Evolutionary conservation across 2,329 filamentous ascomycete species (phyloP).

Genomic region (Blastomyces silverae): DNA sequence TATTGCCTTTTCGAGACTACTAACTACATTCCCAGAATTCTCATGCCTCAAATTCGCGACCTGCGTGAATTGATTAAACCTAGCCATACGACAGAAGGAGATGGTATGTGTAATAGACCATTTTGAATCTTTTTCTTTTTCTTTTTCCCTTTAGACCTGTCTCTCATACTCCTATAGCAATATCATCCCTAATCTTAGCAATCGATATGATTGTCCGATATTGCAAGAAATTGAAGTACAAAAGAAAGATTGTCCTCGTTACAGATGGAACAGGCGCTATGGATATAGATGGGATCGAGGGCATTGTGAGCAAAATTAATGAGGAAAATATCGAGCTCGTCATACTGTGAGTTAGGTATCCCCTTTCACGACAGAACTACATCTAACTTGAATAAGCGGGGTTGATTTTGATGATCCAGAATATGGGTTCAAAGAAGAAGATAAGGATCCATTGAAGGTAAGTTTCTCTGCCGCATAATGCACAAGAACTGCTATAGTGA

Average conservation of each 20-base stretch:
- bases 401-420: conserved; percentile 90
- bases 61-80: conserved; percentile 60
- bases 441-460: conserved; percentile 67
- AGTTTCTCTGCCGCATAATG: not conserved
- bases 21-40: conserved; percentile 38
- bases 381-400: conserved; percentile 51
- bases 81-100: conserved; percentile 63
- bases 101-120: conserved; percentile 47
- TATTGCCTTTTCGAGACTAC: conserved; percentile 38
- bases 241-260: conserved; percentile 71
- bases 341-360: conserved; percentile 56
- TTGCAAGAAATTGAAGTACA: conserved; percentile 76
- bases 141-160: not conserved
- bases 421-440: conserved; percentile 86
- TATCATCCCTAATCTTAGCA: conserved; percentile 81
- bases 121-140: conserved; percentile 1
- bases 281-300: conserved; percentile 62
- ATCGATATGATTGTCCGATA: conserved; percentile 75
- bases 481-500: conserved; percentile 8
- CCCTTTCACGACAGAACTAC: not conserved
- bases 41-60: conserved; percentile 62
- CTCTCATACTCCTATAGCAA: conserved; percentile 39
- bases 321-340: conserved; percentile 69
- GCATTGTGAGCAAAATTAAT: conserved; percentile 68
- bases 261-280: conserved; percentile 72